Percentiles rank a stretch among this genome's conserved stretches.
Conservation (phyloP, 306 rosid species). For the Lathyrus aphaca region DNA sequence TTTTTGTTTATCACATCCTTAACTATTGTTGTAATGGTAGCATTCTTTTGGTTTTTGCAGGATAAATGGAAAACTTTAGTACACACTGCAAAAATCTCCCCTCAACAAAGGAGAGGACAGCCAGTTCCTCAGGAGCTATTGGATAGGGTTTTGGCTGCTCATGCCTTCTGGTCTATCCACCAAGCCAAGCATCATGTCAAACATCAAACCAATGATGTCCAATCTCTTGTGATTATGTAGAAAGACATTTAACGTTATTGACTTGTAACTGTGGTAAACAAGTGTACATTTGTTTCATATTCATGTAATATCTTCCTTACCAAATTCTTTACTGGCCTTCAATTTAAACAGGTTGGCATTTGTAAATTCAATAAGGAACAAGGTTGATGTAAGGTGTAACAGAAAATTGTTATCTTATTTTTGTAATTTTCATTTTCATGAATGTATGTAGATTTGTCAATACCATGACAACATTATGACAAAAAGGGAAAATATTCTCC, state of each 20-base stretch:
- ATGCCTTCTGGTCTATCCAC: constrained; percentile 81
- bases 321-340: constrained; percentile 59
- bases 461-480: constrained; percentile 28
- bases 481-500: constrained; percentile 10
- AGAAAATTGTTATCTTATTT: constrained; percentile 39
- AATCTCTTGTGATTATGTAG: constrained; percentile 56
- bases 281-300: constrained; percentile 71
- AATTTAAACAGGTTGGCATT: constrained; percentile 54
- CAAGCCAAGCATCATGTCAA: constrained; percentile 72
- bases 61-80: constrained; percentile 98
- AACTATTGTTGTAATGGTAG: not conserved
- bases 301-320: constrained; percentile 73
- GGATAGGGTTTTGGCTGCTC: constrained; percentile 85
- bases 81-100: constrained; percentile 85
- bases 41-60: constrained; percentile 44
- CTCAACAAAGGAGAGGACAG: constrained; percentile 95
- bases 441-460: constrained; percentile 35
- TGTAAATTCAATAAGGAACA: constrained; percentile 78
- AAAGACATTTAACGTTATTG: constrained; percentile 44
- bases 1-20: not conserved
- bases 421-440: constrained; percentile 29
- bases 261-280: constrained; percentile 47
- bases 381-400: constrained; percentile 50
- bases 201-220: constrained; percentile 45
- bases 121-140: constrained; percentile 88